Evolutionary conservation across 1,284 basidiomycete genomes (phyloP), one percentile per base, ranked within the genome.

Genomic region (Vanrija humicola): DNA sequence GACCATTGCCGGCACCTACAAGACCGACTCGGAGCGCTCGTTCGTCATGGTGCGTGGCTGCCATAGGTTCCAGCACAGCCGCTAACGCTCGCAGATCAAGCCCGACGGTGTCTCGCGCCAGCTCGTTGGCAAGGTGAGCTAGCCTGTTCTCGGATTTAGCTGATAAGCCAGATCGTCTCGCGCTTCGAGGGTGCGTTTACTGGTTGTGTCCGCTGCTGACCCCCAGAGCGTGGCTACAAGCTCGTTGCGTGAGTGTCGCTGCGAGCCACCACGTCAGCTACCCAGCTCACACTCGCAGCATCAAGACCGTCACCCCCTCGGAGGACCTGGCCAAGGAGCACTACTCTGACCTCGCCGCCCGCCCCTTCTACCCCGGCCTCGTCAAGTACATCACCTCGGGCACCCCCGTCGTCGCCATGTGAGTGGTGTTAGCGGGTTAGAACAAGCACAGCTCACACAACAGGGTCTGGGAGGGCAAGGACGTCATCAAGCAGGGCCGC

Each of bases 1-100:
- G 65, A 77, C 76, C 56, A 77, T 78, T 52, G 59, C 77, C n/a
- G 78, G 78, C 43, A 75, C 77, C 64, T 73, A 76, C 64, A 72
- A 74, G 26, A 79, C 76, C 38, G 65, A 64, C 42, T 64, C 69
- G 38, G 77, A 79, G 68, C 67, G 74, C 52, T 76, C 75, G 49
- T 79, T 77, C 63, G 68, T 79, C 66, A 79, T 79, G 78, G 76
- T 77, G 53, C 67, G 67, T 42, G 38, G 23, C 21, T 38, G 15
- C 39, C 39, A 18, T 34, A 18, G 9, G 34, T 12, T 15, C 34
- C 12, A 12, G 34, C 6, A 34, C 14, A 34, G 34, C 34, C 38
- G 21, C 48, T 50, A 26, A 50, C 34, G 34, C 9, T 15, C 14
- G 9, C 43, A 69, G 68, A 72, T 73, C 69, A 71, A 75, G 64